phyloP scores from a whole-genome alignment of 2,329 filamentous ascomycete genomes.

The Alternaria brassicicola region DNA sequence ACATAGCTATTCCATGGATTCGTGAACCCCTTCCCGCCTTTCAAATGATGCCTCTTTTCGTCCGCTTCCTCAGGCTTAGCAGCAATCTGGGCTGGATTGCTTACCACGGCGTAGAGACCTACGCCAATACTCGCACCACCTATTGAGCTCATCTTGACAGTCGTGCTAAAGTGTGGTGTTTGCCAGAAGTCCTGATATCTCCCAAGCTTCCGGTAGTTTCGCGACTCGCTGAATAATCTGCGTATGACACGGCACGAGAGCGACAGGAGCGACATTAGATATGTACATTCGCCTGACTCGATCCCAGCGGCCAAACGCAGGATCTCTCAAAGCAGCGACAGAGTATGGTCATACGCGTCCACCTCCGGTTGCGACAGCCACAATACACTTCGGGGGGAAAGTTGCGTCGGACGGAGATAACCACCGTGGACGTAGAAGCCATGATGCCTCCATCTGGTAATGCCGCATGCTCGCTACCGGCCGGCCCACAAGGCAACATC shows the following conservation, averaged over 20 bases:
- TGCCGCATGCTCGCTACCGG: slow-evolving; percentile 16
- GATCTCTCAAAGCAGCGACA: not conserved
- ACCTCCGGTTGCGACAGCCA: slow-evolving; percentile 2
- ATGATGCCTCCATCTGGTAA: slow-evolving; percentile 3
- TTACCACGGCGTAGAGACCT: slow-evolving; percentile 51
- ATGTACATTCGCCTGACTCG: not conserved
- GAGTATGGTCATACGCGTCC: not conserved
- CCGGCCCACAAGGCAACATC: not conserved
- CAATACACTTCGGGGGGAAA: not conserved
- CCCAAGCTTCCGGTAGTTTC: not conserved
- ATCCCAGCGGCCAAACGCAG: not conserved
- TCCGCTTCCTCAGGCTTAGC: slow-evolving; percentile 54
- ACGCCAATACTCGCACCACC: slow-evolving; percentile 32
- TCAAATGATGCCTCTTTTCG: slow-evolving; percentile 58
- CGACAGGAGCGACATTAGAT: slow-evolving; percentile 20
- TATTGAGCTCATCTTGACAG: slow-evolving; percentile 42
- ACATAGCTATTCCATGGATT: slow-evolving; percentile 64
- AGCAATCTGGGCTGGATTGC: slow-evolving; percentile 47
- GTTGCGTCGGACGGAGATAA: slow-evolving; percentile 20
- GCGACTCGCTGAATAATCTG: not conserved
- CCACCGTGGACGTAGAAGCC: slow-evolving; percentile 18
- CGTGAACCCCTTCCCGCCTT: slow-evolving; percentile 60
- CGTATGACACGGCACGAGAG: slow-evolving; percentile 7
- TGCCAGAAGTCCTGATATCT: slow-evolving; percentile 20
- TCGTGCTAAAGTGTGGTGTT: slow-evolving; percentile 28